phyloP scores from a whole-genome alignment of 179 eudicot genomes.

The Patellifolia procumbens region DNA sequence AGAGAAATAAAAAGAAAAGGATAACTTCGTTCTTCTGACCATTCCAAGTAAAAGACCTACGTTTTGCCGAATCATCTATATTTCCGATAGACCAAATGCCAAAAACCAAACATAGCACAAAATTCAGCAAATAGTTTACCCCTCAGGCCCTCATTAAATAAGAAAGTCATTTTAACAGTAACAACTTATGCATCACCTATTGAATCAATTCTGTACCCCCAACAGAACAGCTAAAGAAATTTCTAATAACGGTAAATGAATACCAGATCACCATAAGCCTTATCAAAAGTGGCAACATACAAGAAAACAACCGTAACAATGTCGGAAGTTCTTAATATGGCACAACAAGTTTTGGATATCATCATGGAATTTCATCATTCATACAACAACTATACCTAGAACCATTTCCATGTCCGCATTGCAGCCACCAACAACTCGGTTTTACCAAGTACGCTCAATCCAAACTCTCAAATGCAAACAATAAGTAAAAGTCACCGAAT shows the following conservation, averaged over 20 bases:
- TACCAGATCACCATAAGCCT: no score
- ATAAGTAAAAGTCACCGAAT: not conserved
- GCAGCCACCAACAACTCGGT: not conserved
- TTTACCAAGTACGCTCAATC: not conserved
- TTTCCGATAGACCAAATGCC: not conserved
- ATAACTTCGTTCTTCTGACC: not conserved
- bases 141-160: not conserved
- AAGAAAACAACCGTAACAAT: no score
- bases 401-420: not conserved
- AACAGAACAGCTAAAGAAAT: not conserved
- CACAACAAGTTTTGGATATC: no score
- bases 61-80: not conserved
- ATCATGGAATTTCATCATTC: not conserved
- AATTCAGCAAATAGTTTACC: not conserved
- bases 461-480: not conserved
- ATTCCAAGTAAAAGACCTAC: not conserved
- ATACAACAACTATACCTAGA: not conserved
- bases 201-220: not conserved
- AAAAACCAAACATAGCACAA: not conserved
- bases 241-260: no score
- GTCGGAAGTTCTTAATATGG: no score
- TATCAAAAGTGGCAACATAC: no score
- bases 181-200: not conserved
- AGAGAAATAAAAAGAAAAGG: not conserved
- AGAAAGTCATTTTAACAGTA: not conserved